Conservation (phyloP, 2,329 filamentous ascomycete genomes). For the Hypoxylon sp. region DNA sequence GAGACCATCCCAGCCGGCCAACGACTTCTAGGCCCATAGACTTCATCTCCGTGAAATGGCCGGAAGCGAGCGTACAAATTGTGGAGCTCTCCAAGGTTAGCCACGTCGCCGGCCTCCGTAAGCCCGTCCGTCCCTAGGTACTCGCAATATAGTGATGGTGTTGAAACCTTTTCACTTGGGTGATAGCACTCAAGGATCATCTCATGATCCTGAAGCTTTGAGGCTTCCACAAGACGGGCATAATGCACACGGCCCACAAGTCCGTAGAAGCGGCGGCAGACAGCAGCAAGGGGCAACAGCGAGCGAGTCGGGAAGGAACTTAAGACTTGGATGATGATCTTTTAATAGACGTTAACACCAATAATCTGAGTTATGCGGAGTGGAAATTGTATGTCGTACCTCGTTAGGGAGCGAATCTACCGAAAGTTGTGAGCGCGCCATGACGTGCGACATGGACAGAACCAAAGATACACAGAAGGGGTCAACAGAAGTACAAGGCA, state of each 20-base stretch:
- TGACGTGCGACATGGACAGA: conserved; percentile 49
- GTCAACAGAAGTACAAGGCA: conserved; percentile 38
- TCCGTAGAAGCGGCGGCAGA: conserved; percentile 75
- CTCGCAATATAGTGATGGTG: conserved; percentile 76
- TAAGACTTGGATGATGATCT: conserved; percentile 68
- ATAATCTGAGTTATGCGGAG: background rate
- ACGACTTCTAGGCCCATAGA: conserved; percentile 42
- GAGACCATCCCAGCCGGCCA: conserved; percentile 43
- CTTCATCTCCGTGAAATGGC: conserved; percentile 71
- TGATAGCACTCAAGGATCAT: conserved; percentile 85
- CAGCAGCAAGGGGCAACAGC: conserved; percentile 70
- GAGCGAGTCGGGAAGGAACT: conserved; percentile 63
- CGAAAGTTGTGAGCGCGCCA: conserved; percentile 46
- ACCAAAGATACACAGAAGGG: conserved; percentile 40
- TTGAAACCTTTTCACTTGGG: conserved; percentile 76
- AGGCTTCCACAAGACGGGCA: conserved; percentile 72
- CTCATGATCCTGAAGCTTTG: conserved; percentile 72
- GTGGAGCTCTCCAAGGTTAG: conserved; percentile 60
- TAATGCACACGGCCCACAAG: conserved; percentile 75
- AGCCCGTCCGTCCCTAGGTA: conserved; percentile 76
- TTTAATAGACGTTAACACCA: conserved; percentile 25
- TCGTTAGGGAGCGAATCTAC: conserved; percentile 56
- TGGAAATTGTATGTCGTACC: conserved; percentile 46
- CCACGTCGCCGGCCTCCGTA: conserved; percentile 57
- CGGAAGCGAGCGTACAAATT: conserved; percentile 79